Base-by-base conservation (phyloP, 2,329 filamentous ascomycete genomes). In the Hirsutella minnesotensis region DNA sequence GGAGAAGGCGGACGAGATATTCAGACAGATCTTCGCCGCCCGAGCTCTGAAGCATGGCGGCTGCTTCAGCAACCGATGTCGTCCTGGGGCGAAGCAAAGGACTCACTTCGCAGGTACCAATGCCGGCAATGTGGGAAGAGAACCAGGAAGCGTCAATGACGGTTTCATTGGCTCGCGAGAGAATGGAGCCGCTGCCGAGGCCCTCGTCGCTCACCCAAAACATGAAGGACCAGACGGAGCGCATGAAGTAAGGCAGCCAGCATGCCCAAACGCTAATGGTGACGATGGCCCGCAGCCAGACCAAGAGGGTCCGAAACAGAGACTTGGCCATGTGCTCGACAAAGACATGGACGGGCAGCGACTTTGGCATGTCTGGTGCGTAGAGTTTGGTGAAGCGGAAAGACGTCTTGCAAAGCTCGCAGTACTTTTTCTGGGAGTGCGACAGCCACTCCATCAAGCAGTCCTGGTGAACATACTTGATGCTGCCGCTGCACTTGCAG, bases 361-460 rank as follows among this genome's bases (percentile, higher is more conserved):
- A 79, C 48, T 78, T 76, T 2, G 92, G 94, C 92, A 98, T 98
- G 57, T 89, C 77, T 4, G 88, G 87, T 47, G 89, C 81, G 67
- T 98, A 98, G 33, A 98, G 77, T 65, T 98, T 98, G 42, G 92
- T 98, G 69, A 98, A 98, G 47, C 88, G 85, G 59, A 96, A 98
- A 0, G 89, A 82, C 3, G 92, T 98, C 69, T 98, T 98, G 79
- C 92, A 98, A 30, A 98, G 80, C 68, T 98, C 92, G 72, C 94
- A 98, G 69, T 98, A 86, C 64, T 96, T 96, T 76, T 98, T 98
- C 61, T 98, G 89, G 2, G 92, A 96, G 63, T 98, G 94, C 40
- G 88, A 90, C 19, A 98, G 73, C 92, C 92, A 98, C 65, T 96
- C 89, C 83, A 98, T 95, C 64, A 98, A 68, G 61, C 92, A 98